Evolutionary conservation across 148 eudicot species (phyloP).

Genomic region (Pharnaceum exiguum): DNA sequence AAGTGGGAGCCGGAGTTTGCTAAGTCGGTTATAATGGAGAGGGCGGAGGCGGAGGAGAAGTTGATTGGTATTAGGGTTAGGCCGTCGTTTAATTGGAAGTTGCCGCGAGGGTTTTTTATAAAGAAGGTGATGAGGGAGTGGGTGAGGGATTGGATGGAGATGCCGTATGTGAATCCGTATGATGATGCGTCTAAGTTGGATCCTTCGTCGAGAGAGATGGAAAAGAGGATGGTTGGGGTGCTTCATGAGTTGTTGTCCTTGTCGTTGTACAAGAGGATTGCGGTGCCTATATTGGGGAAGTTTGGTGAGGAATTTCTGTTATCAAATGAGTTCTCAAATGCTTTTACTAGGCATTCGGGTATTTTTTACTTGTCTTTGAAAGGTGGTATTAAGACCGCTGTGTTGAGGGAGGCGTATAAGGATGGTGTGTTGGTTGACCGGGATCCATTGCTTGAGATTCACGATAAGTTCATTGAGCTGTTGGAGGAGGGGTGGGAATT

Average conservation of each 20-base stretch:
- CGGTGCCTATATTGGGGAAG: conserved; percentile 70
- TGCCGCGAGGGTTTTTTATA: conserved; percentile 63
- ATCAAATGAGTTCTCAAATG: conserved; percentile 73
- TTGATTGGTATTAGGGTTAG: conserved; percentile 62
- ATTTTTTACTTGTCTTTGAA: conserved; percentile 78
- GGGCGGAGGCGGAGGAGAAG: conserved; percentile 63
- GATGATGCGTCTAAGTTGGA: conserved; percentile 57
- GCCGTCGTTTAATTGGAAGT: conserved; percentile 61
- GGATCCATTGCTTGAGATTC: conserved; percentile 68
- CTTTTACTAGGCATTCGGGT: conserved; percentile 86
- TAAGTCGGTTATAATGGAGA: conserved; percentile 45
- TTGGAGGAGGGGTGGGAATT: conserved; percentile 66
- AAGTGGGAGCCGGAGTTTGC: conserved; percentile 54
- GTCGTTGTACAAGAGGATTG: conserved; percentile 67
- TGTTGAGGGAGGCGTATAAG: conserved; percentile 85
- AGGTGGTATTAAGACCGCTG: conserved; percentile 83
- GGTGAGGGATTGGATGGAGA: conserved; percentile 92
- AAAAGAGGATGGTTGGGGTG: conserved; percentile 86
- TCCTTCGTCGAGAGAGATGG: conserved; percentile 66
- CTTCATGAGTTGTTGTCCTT: conserved; percentile 79
- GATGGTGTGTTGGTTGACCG: conserved; percentile 62
- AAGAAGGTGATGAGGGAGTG: conserved; percentile 94
- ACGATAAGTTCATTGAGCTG: conserved; percentile 70
- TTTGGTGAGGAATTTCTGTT: conserved; percentile 74
- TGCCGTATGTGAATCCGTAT: conserved; percentile 80